Conservation (phyloP, 139 green algal species). For the Chlorella sorokiniana region DNA sequence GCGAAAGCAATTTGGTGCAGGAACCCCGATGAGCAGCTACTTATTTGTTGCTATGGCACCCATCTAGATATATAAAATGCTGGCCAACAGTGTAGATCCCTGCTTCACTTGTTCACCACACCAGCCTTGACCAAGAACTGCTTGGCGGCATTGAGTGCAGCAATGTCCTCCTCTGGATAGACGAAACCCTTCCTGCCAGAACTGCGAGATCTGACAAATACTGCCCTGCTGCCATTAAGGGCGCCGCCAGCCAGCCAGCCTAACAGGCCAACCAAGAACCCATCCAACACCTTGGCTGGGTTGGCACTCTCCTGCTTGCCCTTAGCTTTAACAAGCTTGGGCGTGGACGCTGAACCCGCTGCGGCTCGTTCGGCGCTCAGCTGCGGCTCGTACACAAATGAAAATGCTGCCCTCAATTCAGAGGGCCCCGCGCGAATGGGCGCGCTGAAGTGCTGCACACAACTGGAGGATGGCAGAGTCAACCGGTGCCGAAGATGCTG, state of each 20-base stretch:
- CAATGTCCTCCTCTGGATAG: constrained; percentile 49
- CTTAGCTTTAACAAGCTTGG: not conserved
- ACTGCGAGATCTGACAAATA: not conserved
- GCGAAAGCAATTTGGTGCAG: not conserved
- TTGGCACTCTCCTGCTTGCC: constrained; percentile 7
- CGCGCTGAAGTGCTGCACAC: constrained; percentile 77
- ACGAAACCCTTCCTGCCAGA: not conserved
- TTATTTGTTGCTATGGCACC: too few relatives aligned
- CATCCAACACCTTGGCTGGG: constrained; percentile 16
- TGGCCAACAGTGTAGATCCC: not conserved
- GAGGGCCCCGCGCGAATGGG: constrained; percentile 65
- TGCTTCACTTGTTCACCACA: constrained; percentile 48
- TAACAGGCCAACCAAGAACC: constrained; percentile 21
- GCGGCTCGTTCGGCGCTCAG: constrained; percentile 15
- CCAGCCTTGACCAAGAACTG: constrained; percentile 40
- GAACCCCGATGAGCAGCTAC: too few relatives aligned
- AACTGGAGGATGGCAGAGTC: not conserved
- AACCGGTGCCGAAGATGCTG: too few relatives aligned
- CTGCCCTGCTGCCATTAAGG: not conserved
- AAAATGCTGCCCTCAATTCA: constrained; percentile 54
- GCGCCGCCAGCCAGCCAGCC: constrained; percentile 10
- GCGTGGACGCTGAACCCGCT: not conserved
- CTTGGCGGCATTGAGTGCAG: constrained; percentile 45
- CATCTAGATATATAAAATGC: not conserved
- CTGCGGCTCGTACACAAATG: constrained; percentile 50